A percentile compares a stretch with the other conserved stretches of the same genome.
Evolutionary conservation across 1,284 basidiomycete species (phyloP).

Genomic region (Mycena citricolor): DNA sequence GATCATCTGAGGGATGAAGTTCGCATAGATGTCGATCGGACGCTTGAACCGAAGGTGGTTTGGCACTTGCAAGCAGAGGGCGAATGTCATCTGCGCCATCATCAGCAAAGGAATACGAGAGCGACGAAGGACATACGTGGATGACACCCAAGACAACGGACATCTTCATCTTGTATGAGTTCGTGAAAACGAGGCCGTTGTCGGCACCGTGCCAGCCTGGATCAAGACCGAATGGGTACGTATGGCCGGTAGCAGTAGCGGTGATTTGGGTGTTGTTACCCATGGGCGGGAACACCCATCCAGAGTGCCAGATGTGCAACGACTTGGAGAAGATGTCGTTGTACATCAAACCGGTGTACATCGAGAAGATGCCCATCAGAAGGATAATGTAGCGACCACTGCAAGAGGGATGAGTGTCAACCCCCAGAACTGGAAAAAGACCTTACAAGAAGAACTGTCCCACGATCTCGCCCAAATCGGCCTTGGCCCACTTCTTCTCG

Average conservation of each 20-base stretch:
- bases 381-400: slow-evolving; percentile 98
- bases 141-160: slow-evolving; percentile 95
- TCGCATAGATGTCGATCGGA: slow-evolving; percentile 82
- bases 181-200: slow-evolving; percentile 92
- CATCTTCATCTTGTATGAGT: slow-evolving; percentile 99
- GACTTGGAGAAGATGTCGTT: slow-evolving; percentile 99
- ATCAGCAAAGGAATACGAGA: slow-evolving; percentile 21
- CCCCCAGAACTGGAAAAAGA: slow-evolving; percentile 8
- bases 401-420: slow-evolving; percentile 24
- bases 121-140: slow-evolving; percentile 64
- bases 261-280: slow-evolving; percentile 45
- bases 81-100: slow-evolving; percentile 88
- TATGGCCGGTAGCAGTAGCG: slow-evolving; percentile 61
- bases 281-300: slow-evolving; percentile 79
- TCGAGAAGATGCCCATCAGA: slow-evolving; percentile 94
- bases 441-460: slow-evolving; percentile 93
- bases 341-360: slow-evolving; percentile 97
- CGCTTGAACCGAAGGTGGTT: slow-evolving; percentile 95
- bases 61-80: slow-evolving; percentile 92
- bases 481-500: slow-evolving; percentile 80
- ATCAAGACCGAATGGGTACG: slow-evolving; percentile 94
- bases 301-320: slow-evolving; percentile 85
- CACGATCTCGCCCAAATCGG: slow-evolving; percentile 82
- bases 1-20: slow-evolving; percentile 96
- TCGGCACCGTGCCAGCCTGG: slow-evolving; percentile 95